Percentiles rank a stretch among this genome's conserved stretches.
phyloP scores from a whole-genome alignment of 2,329 filamentous ascomycete species.

The Lachnellula cervina region DNA sequence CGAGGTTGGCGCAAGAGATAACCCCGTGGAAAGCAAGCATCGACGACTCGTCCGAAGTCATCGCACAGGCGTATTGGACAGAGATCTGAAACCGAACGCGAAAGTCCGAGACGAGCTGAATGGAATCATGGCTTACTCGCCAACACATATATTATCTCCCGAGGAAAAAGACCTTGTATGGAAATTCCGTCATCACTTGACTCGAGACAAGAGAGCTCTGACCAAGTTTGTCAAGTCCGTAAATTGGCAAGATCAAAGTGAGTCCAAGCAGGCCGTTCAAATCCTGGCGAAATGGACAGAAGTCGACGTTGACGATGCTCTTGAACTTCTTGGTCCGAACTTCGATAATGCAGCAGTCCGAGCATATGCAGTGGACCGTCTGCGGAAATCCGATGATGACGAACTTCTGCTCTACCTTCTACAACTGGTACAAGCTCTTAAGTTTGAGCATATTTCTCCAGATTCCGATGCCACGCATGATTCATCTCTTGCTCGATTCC shows the following conservation, averaged over 20 bases:
- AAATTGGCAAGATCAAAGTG: slow-evolving; percentile 81
- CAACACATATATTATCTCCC: slow-evolving; percentile 78
- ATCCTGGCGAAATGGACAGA: slow-evolving; percentile 91
- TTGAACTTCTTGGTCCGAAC: slow-evolving; percentile 87
- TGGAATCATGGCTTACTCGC: slow-evolving; percentile 83
- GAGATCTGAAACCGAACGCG: slow-evolving; percentile 92
- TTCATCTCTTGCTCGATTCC: slow-evolving; percentile 82
- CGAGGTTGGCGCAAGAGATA: slow-evolving; percentile 82
- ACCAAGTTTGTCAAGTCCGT: slow-evolving; percentile 99
- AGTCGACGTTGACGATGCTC: slow-evolving; percentile 92
- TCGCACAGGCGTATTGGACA: slow-evolving; percentile 88
- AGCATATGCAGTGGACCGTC: slow-evolving; percentile 85
- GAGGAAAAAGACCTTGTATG: slow-evolving; percentile 96
- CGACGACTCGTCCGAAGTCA: slow-evolving; percentile 82
- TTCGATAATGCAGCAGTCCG: slow-evolving; percentile 86
- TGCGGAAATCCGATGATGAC: slow-evolving; percentile 88
- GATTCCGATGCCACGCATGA: slow-evolving; percentile 60
- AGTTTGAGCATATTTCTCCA: slow-evolving; percentile 75
- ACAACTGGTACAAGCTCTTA: slow-evolving; percentile 91
- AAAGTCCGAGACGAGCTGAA: slow-evolving; percentile 94
- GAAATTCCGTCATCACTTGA: slow-evolving; percentile 95
- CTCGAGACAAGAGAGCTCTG: slow-evolving; percentile 82
- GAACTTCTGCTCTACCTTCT: slow-evolving; percentile 87
- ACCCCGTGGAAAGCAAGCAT: slow-evolving; percentile 94
- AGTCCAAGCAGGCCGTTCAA: slow-evolving; percentile 84